Evolutionary conservation across 164 flowering plant genomes (phyloP), one percentile per base, ranked within the genome.

Genomic region (Aristolochia contorta): DNA sequence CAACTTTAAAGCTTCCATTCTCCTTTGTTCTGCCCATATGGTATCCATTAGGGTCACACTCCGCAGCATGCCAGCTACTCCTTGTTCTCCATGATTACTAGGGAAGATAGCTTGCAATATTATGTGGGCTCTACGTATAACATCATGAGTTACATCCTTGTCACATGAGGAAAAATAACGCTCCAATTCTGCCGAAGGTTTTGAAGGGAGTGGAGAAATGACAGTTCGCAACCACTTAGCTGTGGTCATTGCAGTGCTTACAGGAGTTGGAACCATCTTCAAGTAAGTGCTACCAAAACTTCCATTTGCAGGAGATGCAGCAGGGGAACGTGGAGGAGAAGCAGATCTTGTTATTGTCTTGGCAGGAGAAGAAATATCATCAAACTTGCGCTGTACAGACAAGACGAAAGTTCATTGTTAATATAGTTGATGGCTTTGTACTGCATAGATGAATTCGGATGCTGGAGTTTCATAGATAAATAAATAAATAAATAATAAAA

Each of bases 231-330:
- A 95, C 99, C 99, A 94, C 77, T 86, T 91, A 54, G 96, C 96
- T 65, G 99, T 94, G 20, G 96, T 94, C 97, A 94, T 89, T 57
- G 96, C 97, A 59, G 91, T 87, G 84, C 83, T 90, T 23, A 94
- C 97, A 47, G 99, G 99, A 25, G 97, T 94, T 46, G 87, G 77
- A 27, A 77, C 75, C 71, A 83, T 68, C 77, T 70, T 88, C 48
- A 69, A 57, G 74, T 62, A 76, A 33, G 75, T 66, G 74, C 73
- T 56, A 70, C 61, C 65, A 58, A 61, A 58, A 67, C 46, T 65
- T 19, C 78, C 75, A 74, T 80, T 89, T 54, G 70, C 67, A 49
- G 73, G 77, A 63, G 86, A 78, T 20, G 75, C 68, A 54, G 61
- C 57, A 60, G 96, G 92, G 65, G 96, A 88, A 16, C 79, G 77